Evolutionary conservation across 768 basidiomycete species (phyloP).

Genomic region (Suillus paluster): DNA sequence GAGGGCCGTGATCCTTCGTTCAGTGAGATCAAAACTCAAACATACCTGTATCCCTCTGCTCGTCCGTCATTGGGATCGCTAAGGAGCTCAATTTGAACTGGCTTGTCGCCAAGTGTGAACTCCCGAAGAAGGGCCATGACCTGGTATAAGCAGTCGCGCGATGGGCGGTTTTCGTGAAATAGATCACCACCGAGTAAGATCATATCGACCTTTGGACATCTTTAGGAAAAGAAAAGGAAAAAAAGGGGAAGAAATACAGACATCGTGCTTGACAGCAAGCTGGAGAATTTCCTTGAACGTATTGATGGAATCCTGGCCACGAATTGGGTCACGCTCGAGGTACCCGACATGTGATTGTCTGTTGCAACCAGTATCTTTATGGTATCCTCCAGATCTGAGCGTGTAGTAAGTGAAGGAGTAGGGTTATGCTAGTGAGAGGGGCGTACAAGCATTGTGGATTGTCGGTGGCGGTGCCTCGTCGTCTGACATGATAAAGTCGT

Average conservation of each 20-base stretch:
- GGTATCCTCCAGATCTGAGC: conserved; percentile 63
- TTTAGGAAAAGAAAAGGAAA: background rate
- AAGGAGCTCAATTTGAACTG: conserved; percentile 88
- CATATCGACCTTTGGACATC: conserved; percentile 81
- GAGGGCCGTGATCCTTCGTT: conserved; percentile 1
- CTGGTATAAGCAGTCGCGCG: conserved; percentile 86
- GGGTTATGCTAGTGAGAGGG: background rate
- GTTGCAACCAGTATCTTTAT: conserved; percentile 89
- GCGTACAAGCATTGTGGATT: conserved; percentile 1
- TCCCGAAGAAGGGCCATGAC: conserved; percentile 89
- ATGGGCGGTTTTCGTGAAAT: conserved; percentile 97
- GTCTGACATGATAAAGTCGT: conserved; percentile 2
- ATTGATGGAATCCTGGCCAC: conserved; percentile 94
- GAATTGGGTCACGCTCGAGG: conserved; percentile 90
- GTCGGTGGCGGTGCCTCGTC: background rate
- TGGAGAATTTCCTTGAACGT: conserved; percentile 94
- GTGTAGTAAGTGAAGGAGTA: background rate
- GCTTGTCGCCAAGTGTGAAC: conserved; percentile 86
- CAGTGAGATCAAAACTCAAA: conserved; percentile 13
- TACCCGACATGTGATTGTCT: conserved; percentile 98
- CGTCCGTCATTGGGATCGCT: conserved; percentile 94
- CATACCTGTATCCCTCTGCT: conserved; percentile 82
- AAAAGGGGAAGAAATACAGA: too few relatives aligned
- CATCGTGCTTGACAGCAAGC: conserved; percentile 86
- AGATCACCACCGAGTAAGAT: conserved; percentile 94